A percentile compares a stretch with the other conserved stretches of the same genome.
Evolutionary conservation across 192 early-diverging fungal genomes (phyloP).

Genomic region (Chytriomyces hyalinus): DNA sequence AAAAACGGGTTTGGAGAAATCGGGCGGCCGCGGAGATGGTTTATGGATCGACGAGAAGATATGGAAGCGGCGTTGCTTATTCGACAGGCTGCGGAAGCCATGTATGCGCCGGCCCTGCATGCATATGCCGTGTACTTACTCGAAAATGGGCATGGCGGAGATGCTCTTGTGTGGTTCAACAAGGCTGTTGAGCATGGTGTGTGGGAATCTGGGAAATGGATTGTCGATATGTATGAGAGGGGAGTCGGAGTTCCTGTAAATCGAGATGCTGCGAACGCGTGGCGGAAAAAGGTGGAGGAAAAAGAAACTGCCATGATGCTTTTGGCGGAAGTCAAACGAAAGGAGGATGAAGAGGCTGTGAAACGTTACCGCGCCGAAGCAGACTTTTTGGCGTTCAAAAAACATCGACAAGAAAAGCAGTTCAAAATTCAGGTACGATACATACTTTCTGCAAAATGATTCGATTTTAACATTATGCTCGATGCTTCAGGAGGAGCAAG

Average conservation of each 20-base stretch:
- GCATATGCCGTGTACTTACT: constrained; percentile 23
- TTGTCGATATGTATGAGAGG: constrained; percentile 12
- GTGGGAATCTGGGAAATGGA: constrained; percentile 5
- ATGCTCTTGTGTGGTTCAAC: constrained; percentile 23
- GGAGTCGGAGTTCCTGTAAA: neutral
- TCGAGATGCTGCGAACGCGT: neutral
- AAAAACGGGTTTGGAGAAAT: neutral
- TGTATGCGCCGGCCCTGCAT: constrained; percentile 28
- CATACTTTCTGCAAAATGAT: no score
- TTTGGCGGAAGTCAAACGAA: neutral
- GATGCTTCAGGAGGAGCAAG: neutral
- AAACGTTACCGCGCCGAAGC: neutral
- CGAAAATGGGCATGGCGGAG: constrained; percentile 3
- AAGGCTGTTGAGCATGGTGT: constrained; percentile 21
- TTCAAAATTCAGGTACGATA: neutral
- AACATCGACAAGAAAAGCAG: neutral
- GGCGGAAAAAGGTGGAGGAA: constrained; percentile 24
- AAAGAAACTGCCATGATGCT: neutral
- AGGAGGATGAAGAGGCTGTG: constrained; percentile 10
- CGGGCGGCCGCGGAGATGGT: constrained; percentile 4
- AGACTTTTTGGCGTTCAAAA: constrained; percentile 16
- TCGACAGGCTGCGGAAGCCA: constrained; percentile 13
- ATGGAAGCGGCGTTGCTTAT: constrained; percentile 29
- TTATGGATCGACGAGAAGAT: constrained; percentile 6
- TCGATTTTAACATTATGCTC: no score